Evolutionary conservation across 2,329 filamentous ascomycete species (phyloP).

Genomic region (Colletotrichum incanum): DNA sequence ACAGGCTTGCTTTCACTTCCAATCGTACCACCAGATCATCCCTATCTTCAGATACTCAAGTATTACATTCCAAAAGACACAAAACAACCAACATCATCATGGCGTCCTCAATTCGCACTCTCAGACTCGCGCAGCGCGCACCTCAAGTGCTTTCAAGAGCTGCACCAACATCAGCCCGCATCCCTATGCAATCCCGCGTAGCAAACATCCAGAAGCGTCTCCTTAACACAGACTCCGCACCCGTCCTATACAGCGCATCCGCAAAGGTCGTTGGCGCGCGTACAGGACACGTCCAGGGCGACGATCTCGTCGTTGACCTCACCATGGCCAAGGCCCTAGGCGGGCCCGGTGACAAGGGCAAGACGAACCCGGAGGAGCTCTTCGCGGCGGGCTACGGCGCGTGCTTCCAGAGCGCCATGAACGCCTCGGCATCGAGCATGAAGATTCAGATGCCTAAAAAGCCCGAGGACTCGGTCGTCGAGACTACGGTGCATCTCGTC

Average conservation of each 20-base stretch:
- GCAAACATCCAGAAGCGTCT: conserved; percentile 45
- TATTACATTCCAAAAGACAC: neutral
- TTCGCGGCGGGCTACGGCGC: conserved; percentile 64
- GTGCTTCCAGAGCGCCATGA: conserved; percentile 64
- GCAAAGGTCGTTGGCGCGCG: conserved; percentile 58
- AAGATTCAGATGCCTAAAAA: conserved; percentile 58
- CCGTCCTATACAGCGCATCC: conserved; percentile 55
- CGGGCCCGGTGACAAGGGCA: conserved; percentile 55
- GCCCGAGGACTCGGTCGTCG: conserved; percentile 56
- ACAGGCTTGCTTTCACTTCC: neutral
- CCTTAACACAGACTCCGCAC: conserved; percentile 57
- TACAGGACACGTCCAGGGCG: conserved; percentile 49
- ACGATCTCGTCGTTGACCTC: conserved; percentile 53
- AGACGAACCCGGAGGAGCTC: conserved; percentile 64
- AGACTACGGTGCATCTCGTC: conserved; percentile 60
- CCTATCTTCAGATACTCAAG: too few species aligned
- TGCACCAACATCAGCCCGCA: neutral
- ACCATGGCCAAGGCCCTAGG: conserved; percentile 61
- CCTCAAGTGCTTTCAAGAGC: conserved; percentile 13
- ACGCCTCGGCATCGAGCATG: conserved; percentile 56
- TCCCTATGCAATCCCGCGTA: neutral
- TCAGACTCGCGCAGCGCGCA: conserved; percentile 29
- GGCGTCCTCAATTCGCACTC: conserved; percentile 22
- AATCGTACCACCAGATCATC: neutral
- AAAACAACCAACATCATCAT: conserved; percentile 2